These are phyloP conservation scores for Diaporthe citri DNA, from an alignment of 2,329 filamentous ascomycete species.

Conservation along the genomic window DNA sequence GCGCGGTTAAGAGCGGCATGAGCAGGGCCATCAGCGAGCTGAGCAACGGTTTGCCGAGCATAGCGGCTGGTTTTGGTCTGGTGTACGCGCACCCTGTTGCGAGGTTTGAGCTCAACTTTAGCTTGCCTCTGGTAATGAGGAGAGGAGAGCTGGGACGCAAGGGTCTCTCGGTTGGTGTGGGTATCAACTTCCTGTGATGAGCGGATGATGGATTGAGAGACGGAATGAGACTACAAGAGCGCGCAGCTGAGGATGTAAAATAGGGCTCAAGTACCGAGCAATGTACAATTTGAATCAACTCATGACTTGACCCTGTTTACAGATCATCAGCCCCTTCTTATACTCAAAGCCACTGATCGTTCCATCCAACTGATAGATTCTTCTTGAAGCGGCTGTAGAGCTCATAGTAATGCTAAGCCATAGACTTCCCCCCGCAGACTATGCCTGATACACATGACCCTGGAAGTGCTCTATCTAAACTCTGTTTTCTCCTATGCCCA, in stretches of 20 bases:
- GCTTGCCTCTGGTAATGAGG: conserved; percentile 83
- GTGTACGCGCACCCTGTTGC: conserved; percentile 96
- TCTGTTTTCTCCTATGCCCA: neutral
- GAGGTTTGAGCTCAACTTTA: conserved; percentile 96
- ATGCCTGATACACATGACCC: neutral
- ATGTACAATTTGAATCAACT: neutral
- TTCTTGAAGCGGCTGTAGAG: neutral
- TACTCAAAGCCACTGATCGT: neutral
- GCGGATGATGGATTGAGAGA: neutral
- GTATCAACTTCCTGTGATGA: conserved; percentile 89
- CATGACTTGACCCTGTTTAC: neutral
- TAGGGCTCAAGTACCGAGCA: neutral
- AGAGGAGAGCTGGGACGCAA: conserved; percentile 90
- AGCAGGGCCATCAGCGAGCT: conserved; percentile 76
- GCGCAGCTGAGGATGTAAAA: neutral
- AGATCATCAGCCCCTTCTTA: neutral
- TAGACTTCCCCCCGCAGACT: neutral
- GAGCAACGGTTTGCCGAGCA: conserved; percentile 81
- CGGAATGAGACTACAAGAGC: neutral
- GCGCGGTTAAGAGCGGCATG: conserved; percentile 67
- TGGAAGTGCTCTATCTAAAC: neutral
- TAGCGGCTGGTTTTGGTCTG: conserved; percentile 88
- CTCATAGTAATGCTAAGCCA: neutral
- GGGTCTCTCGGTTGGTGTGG: conserved; percentile 94
- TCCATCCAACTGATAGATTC: neutral